Conservation (phyloP, 1,284 basidiomycete genomes). For the Ganoderma lingzhi region DNA sequence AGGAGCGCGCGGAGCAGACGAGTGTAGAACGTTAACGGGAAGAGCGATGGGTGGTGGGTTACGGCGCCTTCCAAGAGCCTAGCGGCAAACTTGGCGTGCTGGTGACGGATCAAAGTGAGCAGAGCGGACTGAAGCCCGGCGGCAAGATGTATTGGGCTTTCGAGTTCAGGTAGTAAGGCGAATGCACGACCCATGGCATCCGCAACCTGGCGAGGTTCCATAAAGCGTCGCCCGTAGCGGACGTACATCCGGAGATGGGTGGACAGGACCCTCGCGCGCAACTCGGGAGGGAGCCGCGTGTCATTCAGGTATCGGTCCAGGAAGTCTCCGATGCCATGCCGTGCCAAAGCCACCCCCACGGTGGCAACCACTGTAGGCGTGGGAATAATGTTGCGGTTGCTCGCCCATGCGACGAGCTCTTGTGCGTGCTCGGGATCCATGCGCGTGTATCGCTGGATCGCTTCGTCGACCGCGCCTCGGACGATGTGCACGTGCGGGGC, state of each 20-base stretch:
- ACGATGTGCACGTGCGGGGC: slow-evolving; percentile 19
- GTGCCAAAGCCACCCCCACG: slow-evolving; percentile 27
- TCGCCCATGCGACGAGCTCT: slow-evolving; percentile 27
- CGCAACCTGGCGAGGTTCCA: slow-evolving; percentile 13
- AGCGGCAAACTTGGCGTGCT: slow-evolving; percentile 15
- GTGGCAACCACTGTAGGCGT: slow-evolving; percentile 15
- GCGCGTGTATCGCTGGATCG: slow-evolving; percentile 18
- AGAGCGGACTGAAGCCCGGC: slow-evolving; percentile 14
- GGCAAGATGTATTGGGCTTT: slow-evolving; percentile 2
- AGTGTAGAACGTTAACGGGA: slow-evolving; percentile 17
- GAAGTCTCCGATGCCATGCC: slow-evolving; percentile 20
- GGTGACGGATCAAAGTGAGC: slow-evolving; percentile 21
- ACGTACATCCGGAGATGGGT: slow-evolving; percentile 25
- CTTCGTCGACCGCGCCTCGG: slow-evolving; percentile 21
- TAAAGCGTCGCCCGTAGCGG: slow-evolving; percentile 21
- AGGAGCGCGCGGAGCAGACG: slow-evolving; percentile 28
- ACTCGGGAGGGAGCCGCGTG: slow-evolving; percentile 18
- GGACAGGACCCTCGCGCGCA: slow-evolving; percentile 21
- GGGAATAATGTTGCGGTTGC: slow-evolving; percentile 19
- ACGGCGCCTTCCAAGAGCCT: slow-evolving; percentile 19
- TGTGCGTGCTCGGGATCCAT: slow-evolving; percentile 27
- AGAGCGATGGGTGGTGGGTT: slow-evolving; percentile 6
- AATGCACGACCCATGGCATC: neutral
- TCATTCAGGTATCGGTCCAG: slow-evolving; percentile 28
- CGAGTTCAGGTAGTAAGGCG: slow-evolving; percentile 2